Evolutionary conservation across 768 basidiomycete genomes (phyloP).

Genomic region (Russula vinacea): DNA sequence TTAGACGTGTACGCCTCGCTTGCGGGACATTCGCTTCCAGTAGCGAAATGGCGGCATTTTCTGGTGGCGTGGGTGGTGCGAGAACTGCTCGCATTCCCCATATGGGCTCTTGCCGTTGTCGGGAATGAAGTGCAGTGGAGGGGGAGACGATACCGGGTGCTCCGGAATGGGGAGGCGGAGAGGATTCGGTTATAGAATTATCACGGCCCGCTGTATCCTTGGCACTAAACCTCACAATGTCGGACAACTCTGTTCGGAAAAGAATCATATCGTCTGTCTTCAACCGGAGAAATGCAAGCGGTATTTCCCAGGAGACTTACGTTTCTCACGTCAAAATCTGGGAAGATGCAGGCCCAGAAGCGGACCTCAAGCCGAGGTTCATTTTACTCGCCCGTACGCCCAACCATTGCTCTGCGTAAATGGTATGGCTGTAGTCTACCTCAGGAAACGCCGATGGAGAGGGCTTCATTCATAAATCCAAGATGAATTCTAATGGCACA

Average conservation of each 20-base stretch:
- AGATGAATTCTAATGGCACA: slow-evolving; percentile 88
- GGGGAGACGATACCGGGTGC: slow-evolving; percentile 71
- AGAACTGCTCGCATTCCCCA: slow-evolving; percentile 82
- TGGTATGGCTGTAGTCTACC: slow-evolving; percentile 15
- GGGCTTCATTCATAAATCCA: slow-evolving; percentile 91
- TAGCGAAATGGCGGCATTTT: slow-evolving; percentile 53
- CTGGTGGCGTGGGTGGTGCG: slow-evolving; percentile 73
- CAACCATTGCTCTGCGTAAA: slow-evolving; percentile 8
- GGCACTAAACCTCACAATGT: slow-evolving; percentile 32
- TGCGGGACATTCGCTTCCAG: slow-evolving; percentile 58
- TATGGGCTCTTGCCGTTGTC: slow-evolving; percentile 78
- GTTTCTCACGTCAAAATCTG: slow-evolving; percentile 89
- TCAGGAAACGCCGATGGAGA: slow-evolving; percentile 59
- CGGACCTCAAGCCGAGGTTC: slow-evolving; percentile 80
- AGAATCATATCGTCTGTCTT: slow-evolving; percentile 84
- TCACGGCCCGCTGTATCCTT: slow-evolving; percentile 15
- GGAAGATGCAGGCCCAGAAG: slow-evolving; percentile 75
- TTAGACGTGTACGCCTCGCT: slow-evolving; percentile 78
- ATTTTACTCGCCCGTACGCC: slow-evolving; percentile 88
- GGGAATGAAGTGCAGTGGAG: slow-evolving; percentile 86
- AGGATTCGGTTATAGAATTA: slow-evolving; percentile 1
- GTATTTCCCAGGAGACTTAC: slow-evolving; percentile 71
- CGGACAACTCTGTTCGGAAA: slow-evolving; percentile 55
- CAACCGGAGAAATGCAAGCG: slow-evolving; percentile 61
- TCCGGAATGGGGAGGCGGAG: slow-evolving; percentile 56